phyloP scores from a whole-genome alignment of 2,329 filamentous ascomycete genomes.

The Cryphonectria nitschkei region DNA sequence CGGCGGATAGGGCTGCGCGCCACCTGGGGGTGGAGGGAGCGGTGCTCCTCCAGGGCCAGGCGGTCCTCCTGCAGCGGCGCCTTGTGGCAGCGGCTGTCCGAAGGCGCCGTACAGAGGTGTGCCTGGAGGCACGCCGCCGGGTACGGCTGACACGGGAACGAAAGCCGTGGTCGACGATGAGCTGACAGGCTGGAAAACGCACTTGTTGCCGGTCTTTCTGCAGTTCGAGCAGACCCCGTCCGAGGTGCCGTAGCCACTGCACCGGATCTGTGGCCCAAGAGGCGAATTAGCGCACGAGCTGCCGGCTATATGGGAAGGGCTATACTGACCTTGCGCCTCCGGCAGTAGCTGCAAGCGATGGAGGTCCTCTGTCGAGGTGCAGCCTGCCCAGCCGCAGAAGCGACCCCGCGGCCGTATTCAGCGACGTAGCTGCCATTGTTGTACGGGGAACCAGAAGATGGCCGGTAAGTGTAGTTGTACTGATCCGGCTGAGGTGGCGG shows the following conservation, averaged over 20 bases:
- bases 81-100: conserved; percentile 54
- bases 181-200: conserved; percentile 63
- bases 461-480: conserved; percentile 38
- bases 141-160: conserved; percentile 60
- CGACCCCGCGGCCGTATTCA: conserved; percentile 40
- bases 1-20: conserved; percentile 30
- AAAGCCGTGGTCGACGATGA: conserved; percentile 60
- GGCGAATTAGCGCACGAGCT: conserved; percentile 6
- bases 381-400: conserved; percentile 50
- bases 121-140: conserved; percentile 60
- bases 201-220: conserved; percentile 64
- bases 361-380: conserved; percentile 62
- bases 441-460: conserved; percentile 39
- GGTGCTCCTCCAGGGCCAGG: conserved; percentile 26
- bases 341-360: conserved; percentile 63
- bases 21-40: conserved; percentile 29
- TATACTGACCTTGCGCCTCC: conserved; percentile 59
- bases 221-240: conserved; percentile 65
- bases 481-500: conserved; percentile 22
- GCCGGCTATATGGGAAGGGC: conserved; percentile 10
- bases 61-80: conserved; percentile 12
- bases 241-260: conserved; percentile 62
- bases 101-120: conserved; percentile 62
- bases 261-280: conserved; percentile 53
- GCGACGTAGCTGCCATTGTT: conserved; percentile 34